These are phyloP conservation scores for Megacollybia marginata DNA, from an alignment of 768 basidiomycete species.

Conservation along the genomic window DNA sequence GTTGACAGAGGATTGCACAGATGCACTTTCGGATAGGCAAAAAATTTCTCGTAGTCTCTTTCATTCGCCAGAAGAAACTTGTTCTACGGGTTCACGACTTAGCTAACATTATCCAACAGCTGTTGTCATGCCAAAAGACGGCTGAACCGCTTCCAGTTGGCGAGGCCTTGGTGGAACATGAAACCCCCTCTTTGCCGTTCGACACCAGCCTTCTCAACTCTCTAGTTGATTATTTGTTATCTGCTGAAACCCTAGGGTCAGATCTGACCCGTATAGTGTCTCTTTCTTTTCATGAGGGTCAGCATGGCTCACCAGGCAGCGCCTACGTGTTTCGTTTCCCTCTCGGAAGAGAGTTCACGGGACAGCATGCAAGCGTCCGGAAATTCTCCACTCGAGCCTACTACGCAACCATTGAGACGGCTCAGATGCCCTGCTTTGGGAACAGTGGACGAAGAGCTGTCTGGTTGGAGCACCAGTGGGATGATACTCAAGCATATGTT, in stretches of 20 bases:
- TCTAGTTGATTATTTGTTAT: background rate
- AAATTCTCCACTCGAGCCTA: constrained; percentile 17
- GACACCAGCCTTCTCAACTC: too few relatives aligned
- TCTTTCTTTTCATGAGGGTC: background rate
- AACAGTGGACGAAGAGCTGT: constrained; percentile 39
- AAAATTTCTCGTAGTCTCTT: background rate
- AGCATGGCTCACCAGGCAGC: constrained; percentile 4
- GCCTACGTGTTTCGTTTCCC: constrained; percentile 16
- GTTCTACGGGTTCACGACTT: background rate
- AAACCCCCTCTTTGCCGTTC: too few relatives aligned
- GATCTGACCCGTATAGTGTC: background rate
- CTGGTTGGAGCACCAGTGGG: constrained; percentile 46
- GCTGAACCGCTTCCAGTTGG: too few relatives aligned
- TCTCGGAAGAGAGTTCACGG: background rate
- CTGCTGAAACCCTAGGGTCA: background rate
- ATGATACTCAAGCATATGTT: constrained; percentile 14
- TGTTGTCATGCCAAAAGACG: too few relatives aligned
- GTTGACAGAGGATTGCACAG: background rate
- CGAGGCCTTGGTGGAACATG: too few relatives aligned
- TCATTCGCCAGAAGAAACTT: background rate
- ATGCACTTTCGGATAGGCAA: background rate
- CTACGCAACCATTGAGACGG: constrained; percentile 14
- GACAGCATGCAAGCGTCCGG: constrained; percentile 5
- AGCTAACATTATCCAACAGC: background rate
- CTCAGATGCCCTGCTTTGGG: constrained; percentile 30